Evolutionary conservation across 1,139 yeast species (phyloP), one percentile per base, ranked within the genome.

Genomic region (Protomyces inouyei): DNA sequence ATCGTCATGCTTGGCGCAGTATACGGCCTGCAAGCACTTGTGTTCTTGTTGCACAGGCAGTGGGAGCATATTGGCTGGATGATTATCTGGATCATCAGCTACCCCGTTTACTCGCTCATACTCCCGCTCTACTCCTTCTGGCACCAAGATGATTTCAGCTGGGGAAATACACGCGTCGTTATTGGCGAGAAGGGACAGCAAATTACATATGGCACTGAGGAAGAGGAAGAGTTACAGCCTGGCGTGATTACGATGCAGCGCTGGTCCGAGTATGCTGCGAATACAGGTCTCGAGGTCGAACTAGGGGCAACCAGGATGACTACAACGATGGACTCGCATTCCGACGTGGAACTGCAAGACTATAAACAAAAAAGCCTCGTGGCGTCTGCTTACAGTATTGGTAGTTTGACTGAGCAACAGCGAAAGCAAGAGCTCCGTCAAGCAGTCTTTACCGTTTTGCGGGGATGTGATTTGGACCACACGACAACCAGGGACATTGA

Each of bases 141-240:
- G 78, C 71, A 76, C 60, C 75, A 74, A 73, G 78, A 76, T 63
- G 65, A 76, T 66, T 76, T 76, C 68, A 65, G 75, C 5, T 77
- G 80, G 80, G 80, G 80, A 69, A 76, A 76, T 61, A 77, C 80
- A 10, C 78, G 80, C 66, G 70, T 76, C 25, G 80, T 77, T 16
- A 71, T 77, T 36, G 79, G 76, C 40, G 79, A 77, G 65, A 72
- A 76, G 64, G 74, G 74, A 65, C 73, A 75, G 65, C 70, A 77
- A 36, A 64, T 66, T 25, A 68, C 67, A 3, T 61, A 66, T n/a
- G 67, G 65, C 61, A 25, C 32, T 12, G 57, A 32, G 25, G 69
- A 67, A 54, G 69, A 60, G 36, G 67, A 61, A 28, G 64, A 43
- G 6, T 10, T 67, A 37, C 66, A 66, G 37, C 64, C 57, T 38